These are phyloP conservation scores for Eucalyptus coolabah DNA, from an alignment of 345 rosid genomes.

Conservation along the genomic window DNA sequence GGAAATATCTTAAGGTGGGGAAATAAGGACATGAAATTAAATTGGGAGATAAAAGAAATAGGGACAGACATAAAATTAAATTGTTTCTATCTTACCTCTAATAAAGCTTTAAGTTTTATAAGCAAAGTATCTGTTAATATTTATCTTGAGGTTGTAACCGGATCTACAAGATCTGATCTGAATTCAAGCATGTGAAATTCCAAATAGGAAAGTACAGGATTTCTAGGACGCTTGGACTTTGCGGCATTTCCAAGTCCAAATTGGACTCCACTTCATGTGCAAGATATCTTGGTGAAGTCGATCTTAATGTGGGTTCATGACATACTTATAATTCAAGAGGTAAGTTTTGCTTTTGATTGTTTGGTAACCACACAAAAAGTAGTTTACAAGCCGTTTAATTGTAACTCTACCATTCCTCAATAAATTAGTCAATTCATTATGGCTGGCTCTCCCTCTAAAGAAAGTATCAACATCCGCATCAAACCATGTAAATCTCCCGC, in stretches of 20 bases:
- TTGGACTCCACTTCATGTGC: neutral
- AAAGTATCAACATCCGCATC: neutral
- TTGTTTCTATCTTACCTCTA: no score
- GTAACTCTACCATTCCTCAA: fast-evolving
- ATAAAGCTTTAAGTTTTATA: no score
- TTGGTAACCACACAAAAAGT: neutral
- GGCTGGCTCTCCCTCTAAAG: neutral
- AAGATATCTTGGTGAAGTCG: no score
- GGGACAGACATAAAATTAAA: no score
- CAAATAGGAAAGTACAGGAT: neutral
- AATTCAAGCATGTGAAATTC: neutral
- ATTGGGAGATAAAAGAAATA: no score
- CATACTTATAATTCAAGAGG: neutral
- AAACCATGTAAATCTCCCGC: neutral
- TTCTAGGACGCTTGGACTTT: neutral
- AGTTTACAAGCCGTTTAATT: neutral
- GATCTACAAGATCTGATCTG: no score
- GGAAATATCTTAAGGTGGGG: no score
- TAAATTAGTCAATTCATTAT: neutral
- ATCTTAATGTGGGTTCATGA: neutral
- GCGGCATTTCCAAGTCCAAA: neutral
- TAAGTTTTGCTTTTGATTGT: neutral
- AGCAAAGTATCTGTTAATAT: no score
- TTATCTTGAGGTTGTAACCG: no score
- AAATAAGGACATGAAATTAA: no score